Evolutionary conservation across 148 eudicot genomes (phyloP), one percentile per base, ranked within the genome.

Genomic region (Beta vulgaris): DNA sequence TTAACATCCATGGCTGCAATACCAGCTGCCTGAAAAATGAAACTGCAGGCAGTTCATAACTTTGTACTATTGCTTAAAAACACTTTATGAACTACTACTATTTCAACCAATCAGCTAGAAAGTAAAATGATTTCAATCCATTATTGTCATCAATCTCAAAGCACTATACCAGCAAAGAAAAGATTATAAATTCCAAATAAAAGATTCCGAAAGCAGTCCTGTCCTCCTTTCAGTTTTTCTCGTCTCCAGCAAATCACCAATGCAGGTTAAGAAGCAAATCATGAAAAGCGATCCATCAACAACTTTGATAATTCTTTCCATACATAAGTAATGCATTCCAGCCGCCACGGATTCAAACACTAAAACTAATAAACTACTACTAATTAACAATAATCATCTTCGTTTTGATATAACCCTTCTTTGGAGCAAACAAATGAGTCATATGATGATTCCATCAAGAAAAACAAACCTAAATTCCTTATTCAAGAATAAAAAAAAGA

Each of bases 1-100:
- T 94, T 94, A 61, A 94, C 86, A 75, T 94, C 98, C 73, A 88
- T 53, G 46, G 98, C 87, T 76, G 97, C 96, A 85, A 94, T 90
- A 15, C 98, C 97, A 75, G 96, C 88, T 71, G 91, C 91, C 98
- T 94, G 63, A 15, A 65, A 74, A 28, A 54, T 0, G 21, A 63
- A 35, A 77, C 28, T 1, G 37, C 51, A 31, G 57, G 21, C 23
- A 67, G 71, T 57, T 57, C 28, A 37, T 32, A n/a, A 23, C 26
- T 1, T 60, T 71, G 37, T 37, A 58, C 4, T 54, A 48, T 29
- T 28, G 36, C 62, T 49, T 19, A 21, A 15, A 67, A 76, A 68
- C n/a, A 15, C 1, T 0, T 35, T 55, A n/a, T n/a, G 26, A 28
- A 2, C 23, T 21, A 55, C 8, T 28, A 31, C 35, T 68, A 6